Percentiles rank a stretch among this genome's conserved stretches.
These are phyloP conservation scores for Populus davidiana DNA, from an alignment of 345 rosid species.

Conservation along the genomic window DNA sequence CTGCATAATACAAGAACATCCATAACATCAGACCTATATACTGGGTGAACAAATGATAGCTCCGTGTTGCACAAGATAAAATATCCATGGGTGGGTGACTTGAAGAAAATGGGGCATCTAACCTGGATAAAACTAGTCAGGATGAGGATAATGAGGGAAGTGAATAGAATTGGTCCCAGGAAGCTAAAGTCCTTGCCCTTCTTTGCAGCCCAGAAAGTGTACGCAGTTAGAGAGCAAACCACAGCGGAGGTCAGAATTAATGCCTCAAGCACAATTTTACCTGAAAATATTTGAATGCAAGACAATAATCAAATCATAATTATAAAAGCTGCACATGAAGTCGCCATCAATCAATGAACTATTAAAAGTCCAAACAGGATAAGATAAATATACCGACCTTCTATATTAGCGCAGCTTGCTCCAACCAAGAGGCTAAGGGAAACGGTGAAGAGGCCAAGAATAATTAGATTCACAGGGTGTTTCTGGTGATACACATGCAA, in stretches of 20 bases:
- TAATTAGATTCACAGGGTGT: constrained; percentile 80
- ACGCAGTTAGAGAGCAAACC: constrained; percentile 74
- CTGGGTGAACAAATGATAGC: neutral
- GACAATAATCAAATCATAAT: neutral
- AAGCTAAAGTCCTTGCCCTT: constrained; percentile 91
- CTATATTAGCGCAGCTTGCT: constrained; percentile 80
- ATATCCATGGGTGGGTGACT: neutral
- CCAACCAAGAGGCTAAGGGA: constrained; percentile 85
- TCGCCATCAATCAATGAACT: neutral
- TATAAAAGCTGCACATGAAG: neutral
- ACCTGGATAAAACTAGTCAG: constrained; percentile 90
- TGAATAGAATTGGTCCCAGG: constrained; percentile 87
- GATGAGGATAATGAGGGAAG: constrained; percentile 68
- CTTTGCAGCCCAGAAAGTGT: constrained; percentile 98
- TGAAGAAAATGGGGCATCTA: constrained; percentile 2
- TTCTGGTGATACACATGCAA: constrained; percentile 86
- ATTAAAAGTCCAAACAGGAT: constrained; percentile 2
- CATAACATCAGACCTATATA: neutral
- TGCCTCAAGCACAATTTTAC: constrained; percentile 91
- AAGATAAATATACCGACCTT: constrained; percentile 46
- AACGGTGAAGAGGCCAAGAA: constrained; percentile 81
- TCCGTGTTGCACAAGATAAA: neutral
- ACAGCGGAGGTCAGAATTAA: constrained; percentile 80
- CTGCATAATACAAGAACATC: constrained; percentile 30
- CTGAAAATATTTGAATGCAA: constrained; percentile 37